These are phyloP conservation scores for Liriodendron chinense DNA, from an alignment of 164 flowering plant genomes.

Conservation along the genomic window DNA sequence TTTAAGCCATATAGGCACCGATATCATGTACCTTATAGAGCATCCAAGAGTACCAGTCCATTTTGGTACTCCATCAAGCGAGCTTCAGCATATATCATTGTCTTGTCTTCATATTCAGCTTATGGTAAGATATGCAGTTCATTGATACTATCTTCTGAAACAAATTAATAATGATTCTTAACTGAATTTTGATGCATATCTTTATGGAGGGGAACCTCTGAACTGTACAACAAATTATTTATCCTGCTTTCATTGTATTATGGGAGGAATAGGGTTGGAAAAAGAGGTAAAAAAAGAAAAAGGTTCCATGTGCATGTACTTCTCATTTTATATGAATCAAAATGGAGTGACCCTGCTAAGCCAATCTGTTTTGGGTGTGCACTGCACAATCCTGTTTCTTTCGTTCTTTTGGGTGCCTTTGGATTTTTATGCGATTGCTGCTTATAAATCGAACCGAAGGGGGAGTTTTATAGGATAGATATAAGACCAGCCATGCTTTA, in stretches of 20 bases:
- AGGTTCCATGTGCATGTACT: no score
- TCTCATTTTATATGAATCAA: no score
- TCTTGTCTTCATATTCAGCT: slow-evolving; percentile 35
- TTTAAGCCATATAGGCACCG: slow-evolving; percentile 33
- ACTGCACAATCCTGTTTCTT: no score
- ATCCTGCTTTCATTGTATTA: background rate
- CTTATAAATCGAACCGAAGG: no score
- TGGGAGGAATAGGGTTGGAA: background rate
- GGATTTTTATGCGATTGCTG: no score
- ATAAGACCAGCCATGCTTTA: no score
- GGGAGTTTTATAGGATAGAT: no score
- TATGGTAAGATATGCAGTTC: slow-evolving; percentile 21
- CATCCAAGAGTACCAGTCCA: slow-evolving; percentile 27
- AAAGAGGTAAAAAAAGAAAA: background rate
- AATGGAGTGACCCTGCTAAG: no score
- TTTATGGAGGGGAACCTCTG: no score
- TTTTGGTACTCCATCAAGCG: slow-evolving; percentile 42
- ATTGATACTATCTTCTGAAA: background rate
- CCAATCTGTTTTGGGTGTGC: no score
- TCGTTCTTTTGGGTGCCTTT: no score
- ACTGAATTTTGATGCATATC: background rate
- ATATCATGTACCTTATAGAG: slow-evolving; percentile 29
- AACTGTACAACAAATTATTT: background rate
- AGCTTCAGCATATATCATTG: slow-evolving; percentile 40
- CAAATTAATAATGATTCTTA: background rate